Evolutionary conservation across 805 yeast species (phyloP), one percentile per base, ranked within the genome.

Genomic region (Myxozyma geophila): DNA sequence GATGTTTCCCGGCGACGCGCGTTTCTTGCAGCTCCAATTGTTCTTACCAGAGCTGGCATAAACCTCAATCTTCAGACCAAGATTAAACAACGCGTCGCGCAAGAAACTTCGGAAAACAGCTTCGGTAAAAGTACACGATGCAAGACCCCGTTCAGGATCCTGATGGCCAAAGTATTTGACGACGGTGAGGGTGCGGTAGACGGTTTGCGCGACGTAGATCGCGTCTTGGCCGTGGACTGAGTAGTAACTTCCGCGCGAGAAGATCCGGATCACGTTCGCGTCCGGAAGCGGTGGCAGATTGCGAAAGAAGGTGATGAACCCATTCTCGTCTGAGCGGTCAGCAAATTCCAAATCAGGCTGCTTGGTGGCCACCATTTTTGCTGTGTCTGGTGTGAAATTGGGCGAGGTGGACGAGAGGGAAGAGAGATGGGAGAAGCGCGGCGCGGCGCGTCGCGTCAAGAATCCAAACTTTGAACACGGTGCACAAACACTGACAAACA

Each of bases 1-100:
- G 55, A 92, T 77, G 75, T 95, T 92, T 6, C 99, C 99, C 0
- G 98, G 98, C 0, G 96, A 87, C 0, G 97, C 97, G 49, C 81
- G 77, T 79, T 82, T 67, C 78, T 69, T 58, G 83, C 77, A 55
- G 75, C 80, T 83, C 96, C 93, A 65, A 75, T 77, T 72, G 47
- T 70, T 58, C 7, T 72, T 67, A 28, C 74, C 70, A 40, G 76
- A 74, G 12, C 72, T 60, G n/a, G 68, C 70, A 74, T 89, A 93
- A 17, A 95, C 83, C 72, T 92, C 97, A 17, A 95, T 83, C 74
- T 91, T 91, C 71, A 82, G 82, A 17, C 92, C 90, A 54, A 83
- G 80, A 47, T 87, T 90, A 51, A 92, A 79, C 23, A 95, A 80
- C 59, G 90, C 86, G 63, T 82, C 82, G 59, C 83, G 84, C 62